These are phyloP conservation scores for Phytomonas sp. DNA, from an alignment of 208 protist species.

Conservation along the genomic window DNA sequence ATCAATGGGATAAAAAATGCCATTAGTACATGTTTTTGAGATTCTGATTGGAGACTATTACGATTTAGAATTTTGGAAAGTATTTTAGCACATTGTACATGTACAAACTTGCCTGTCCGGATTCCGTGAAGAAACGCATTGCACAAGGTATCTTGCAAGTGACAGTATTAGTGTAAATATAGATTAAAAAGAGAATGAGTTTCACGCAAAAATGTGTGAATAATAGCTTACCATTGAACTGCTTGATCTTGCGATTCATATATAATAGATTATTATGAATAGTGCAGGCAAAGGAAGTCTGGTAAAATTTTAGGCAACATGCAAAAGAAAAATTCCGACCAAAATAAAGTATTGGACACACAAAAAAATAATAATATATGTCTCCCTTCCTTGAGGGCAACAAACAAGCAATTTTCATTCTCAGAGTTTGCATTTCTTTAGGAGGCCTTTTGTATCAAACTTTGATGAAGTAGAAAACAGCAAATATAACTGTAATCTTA, in stretches of 20 bases:
- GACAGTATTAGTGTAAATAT: neutral
- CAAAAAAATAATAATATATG: neutral
- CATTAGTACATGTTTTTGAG: neutral
- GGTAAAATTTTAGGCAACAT: neutral
- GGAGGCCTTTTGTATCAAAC: too few relatives aligned
- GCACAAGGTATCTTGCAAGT: neutral
- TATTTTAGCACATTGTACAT: neutral
- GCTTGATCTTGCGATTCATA: neutral
- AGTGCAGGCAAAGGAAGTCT: neutral
- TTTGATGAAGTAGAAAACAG: neutral
- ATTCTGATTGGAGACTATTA: neutral
- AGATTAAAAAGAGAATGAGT: neutral
- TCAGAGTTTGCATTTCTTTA: neutral
- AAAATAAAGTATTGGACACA: neutral
- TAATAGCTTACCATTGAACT: neutral
- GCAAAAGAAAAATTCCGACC: neutral
- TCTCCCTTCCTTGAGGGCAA: neutral
- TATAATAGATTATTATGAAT: neutral
- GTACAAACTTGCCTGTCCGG: neutral
- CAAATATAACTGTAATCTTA: neutral
- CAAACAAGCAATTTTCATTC: neutral
- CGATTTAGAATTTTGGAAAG: neutral
- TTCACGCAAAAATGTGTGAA: neutral
- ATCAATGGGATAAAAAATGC: neutral
- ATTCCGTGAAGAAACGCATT: neutral